Conservation (phyloP, 2,329 filamentous ascomycete genomes). For the Apiospora phragmitis region DNA sequence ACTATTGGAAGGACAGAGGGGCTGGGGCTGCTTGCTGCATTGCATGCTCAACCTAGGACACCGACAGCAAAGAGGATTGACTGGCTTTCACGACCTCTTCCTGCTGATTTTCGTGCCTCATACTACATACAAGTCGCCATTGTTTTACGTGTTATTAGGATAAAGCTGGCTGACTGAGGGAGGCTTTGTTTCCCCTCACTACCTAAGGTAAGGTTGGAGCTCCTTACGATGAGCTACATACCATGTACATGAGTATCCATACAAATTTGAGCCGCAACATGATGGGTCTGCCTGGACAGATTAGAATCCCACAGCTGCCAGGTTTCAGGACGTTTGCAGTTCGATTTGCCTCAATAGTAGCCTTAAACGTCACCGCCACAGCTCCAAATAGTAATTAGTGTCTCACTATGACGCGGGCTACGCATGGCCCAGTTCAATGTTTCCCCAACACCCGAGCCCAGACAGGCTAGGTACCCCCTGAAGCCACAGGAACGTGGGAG, state of each 20-base stretch:
- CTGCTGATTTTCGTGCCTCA: background rate
- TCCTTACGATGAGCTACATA: background rate
- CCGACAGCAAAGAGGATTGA: background rate
- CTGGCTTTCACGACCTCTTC: background rate
- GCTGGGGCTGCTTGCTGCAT: background rate
- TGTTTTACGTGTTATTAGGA: background rate
- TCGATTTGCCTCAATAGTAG: background rate
- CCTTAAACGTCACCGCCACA: conserved; percentile 10
- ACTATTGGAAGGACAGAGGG: too few relatives aligned
- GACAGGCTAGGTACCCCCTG: background rate
- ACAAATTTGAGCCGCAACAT: background rate
- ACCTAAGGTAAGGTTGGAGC: background rate
- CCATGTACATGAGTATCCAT: background rate
- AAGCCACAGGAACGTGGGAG: background rate
- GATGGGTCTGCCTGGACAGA: background rate
- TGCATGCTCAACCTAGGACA: background rate
- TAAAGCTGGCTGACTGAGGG: background rate
- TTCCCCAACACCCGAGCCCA: background rate
- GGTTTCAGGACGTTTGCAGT: background rate
- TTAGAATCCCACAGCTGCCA: background rate
- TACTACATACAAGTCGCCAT: background rate
- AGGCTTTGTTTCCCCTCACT: background rate
- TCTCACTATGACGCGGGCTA: conserved; percentile 5
- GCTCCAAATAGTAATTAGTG: background rate
- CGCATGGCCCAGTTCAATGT: background rate